Evolutionary conservation across 306 rosid species (phyloP), one percentile per base, ranked within the genome.

Genomic region (Herpetospermum pedunculosum): DNA sequence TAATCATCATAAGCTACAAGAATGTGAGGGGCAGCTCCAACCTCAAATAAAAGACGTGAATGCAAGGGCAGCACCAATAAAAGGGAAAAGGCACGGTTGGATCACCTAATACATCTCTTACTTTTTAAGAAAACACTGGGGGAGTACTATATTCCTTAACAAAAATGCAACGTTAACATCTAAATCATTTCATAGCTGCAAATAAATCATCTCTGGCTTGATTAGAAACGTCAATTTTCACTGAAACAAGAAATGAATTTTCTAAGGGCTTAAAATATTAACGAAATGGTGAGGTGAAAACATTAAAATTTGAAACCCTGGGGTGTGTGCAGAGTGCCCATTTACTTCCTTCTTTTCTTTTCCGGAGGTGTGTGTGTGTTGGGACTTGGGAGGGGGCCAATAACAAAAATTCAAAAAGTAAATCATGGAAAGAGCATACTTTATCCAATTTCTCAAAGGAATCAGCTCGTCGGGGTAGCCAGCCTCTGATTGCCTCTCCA

Each of bases 381-480:
- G 8, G 72, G n/a, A n/a, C n/a, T 41, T 67, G 32, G 62, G 47
- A 72, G 47, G 28, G 46, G 13, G 43, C 29, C 43, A 16, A 30
- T 28, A 49, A 50, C 50, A 67, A 13, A 38, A 40, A 38, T 2
- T 41, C 2, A 12, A 30, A 72, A 72, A 72, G n/a, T 26, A 77
- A 67, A 62, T 70, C 47, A 82, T 53, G 48, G 72, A 79, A 82
- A 80, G 74, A 49, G 26, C 88, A 68, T 91, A 94, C 98, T 87
- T 94, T 94, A 89, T 94, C 97, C 73, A 94, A 83, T 78, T 91
- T 91, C 94, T 94, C 96, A 76, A 94, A 94, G 37, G 98, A 94
- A 82, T 94, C 98, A 0, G 97, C 98, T 4, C 96, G 90, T 19
- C 98, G 92, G 0, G 97, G 97, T 58, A 89, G 69, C 98, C 97